Evolutionary conservation across 2,329 filamentous ascomycete species (phyloP), one percentile per base, ranked within the genome.

Genomic region (Periconia sp.): DNA sequence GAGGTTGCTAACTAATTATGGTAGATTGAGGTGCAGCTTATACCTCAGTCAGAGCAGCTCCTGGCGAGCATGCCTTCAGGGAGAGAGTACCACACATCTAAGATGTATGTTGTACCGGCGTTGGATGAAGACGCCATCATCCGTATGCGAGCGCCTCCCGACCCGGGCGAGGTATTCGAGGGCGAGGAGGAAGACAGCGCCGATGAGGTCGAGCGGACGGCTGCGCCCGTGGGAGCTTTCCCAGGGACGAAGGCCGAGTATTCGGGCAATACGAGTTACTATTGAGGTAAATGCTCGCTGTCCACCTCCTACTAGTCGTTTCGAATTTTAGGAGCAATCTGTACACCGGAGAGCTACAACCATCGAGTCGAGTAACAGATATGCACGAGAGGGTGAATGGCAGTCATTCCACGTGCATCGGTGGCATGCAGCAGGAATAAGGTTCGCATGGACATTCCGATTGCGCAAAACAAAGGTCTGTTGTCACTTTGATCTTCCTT

Each of bases 31-130:
- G 86, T 90, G 0, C 90, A 96, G 65, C 42, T 77, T 2, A 80
- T 97, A 22, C 90, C 92, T 0, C 78, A 87, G 0, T 79, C 82
- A 4, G 85, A 85, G 11, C 81, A 87, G 0, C 73, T 96, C 8
- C 71, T 95, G 4, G 81, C 88, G 5, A 85, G 83, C 48, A 87
- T 97, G 74, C 92, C 94, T 0, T 92, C 88, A 1, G 92, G 92
- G 2, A 83, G 92, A 50, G 92, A 96, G 59, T 90, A 96, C 39
- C 87, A 95, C 40, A 80, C 77, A 0, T 74, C 89, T 24, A 86
- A 85, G 59, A 77, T 83, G 1, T 96, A 85, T 56, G 75, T 79
- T 5, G 80, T 83, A 0, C 87, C 87, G 0, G 66, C 72, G 1
- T 71, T 96, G 9, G 87, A 87, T 30, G 75, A 79, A 9, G 80